A percentile compares a stretch with the other conserved stretches of the same genome.
Conservation (phyloP, 2,329 filamentous ascomycete species). For the Sarocladiaceae sp. region DNA sequence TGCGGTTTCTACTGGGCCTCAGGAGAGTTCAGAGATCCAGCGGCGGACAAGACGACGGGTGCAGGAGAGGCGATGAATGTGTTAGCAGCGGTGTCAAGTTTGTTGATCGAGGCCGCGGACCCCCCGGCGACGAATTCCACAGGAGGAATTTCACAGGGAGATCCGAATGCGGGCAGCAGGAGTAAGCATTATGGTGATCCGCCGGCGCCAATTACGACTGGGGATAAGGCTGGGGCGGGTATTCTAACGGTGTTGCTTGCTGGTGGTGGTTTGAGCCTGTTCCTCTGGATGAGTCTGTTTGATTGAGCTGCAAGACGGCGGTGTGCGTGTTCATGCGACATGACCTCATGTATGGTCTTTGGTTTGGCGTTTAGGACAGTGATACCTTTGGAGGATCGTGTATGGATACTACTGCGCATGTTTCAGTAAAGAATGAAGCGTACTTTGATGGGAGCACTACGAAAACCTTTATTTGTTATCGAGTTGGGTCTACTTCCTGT, state of each 20-base stretch:
- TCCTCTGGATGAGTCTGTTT: constrained; percentile 42
- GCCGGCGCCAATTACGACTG: constrained; percentile 10
- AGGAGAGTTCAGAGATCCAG: constrained; percentile 38
- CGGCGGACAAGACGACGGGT: constrained; percentile 45
- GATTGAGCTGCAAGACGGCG: background rate
- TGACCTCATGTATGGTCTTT: background rate
- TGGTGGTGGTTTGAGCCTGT: constrained; percentile 33
- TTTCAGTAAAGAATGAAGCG: too few relatives aligned
- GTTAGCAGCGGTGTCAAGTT: constrained; percentile 47
- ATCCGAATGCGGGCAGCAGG: constrained; percentile 32
- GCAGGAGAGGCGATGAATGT: constrained; percentile 58
- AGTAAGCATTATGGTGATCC: background rate
- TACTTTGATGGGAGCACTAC: too few relatives aligned
- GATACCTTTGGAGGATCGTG: background rate
- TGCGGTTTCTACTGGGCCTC: constrained; percentile 50
- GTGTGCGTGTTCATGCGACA: background rate
- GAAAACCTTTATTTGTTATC: too few relatives aligned
- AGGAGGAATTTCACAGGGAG: constrained; percentile 45
- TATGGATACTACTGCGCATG: background rate
- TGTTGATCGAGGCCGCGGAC: constrained; percentile 37
- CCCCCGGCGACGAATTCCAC: constrained; percentile 40
- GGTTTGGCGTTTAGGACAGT: background rate
- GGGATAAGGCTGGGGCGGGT: constrained; percentile 11
- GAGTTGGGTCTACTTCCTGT: too few relatives aligned
- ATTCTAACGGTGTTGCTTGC: constrained; percentile 31